phyloP scores from a whole-genome alignment of 768 basidiomycete species.

The Rhodotorula taiwanensis region DNA sequence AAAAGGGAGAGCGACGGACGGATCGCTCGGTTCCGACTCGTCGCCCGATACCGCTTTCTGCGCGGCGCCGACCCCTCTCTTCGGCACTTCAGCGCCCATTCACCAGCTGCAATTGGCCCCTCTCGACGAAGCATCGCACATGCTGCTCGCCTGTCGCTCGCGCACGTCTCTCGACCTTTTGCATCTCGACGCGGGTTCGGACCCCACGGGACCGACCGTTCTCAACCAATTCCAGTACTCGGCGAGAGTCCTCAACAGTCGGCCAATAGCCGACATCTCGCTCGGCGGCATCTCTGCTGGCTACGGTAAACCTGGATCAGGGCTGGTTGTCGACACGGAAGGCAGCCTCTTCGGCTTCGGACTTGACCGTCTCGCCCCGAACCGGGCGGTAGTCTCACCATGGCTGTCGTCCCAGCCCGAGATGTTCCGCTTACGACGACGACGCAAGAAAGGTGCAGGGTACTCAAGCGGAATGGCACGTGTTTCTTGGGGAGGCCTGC shows the following conservation, averaged over 20 bases:
- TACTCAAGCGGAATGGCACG: slow-evolving; percentile 16
- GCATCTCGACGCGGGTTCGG: not conserved
- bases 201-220: not conserved
- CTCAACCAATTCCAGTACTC: slow-evolving; percentile 3
- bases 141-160: slow-evolving; percentile 19
- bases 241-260: not conserved
- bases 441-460: not conserved
- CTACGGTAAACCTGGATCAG: not conserved
- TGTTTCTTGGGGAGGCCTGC: slow-evolving; percentile 15
- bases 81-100: slow-evolving; percentile 6
- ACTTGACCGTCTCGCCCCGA: not conserved
- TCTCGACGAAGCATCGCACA: not conserved
- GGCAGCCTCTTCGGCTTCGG: slow-evolving; percentile 26
- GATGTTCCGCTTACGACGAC: slow-evolving; percentile 16
- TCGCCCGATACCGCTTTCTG: not conserved
- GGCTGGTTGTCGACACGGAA: slow-evolving; percentile 18
- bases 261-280: slow-evolving; percentile 20
- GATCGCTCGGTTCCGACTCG: too few species aligned
- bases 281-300: not conserved
- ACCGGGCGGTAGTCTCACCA: not conserved
- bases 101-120: slow-evolving; percentile 15
- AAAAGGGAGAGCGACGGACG: not conserved
- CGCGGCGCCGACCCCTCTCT: not conserved
- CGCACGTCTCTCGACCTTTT: slow-evolving; percentile 19
- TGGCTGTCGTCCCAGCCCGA: not conserved